Evolutionary conservation across 768 basidiomycete species (phyloP), one percentile per base, ranked within the genome.

Genomic region (Pseudohyphozyma bogoriensis): DNA sequence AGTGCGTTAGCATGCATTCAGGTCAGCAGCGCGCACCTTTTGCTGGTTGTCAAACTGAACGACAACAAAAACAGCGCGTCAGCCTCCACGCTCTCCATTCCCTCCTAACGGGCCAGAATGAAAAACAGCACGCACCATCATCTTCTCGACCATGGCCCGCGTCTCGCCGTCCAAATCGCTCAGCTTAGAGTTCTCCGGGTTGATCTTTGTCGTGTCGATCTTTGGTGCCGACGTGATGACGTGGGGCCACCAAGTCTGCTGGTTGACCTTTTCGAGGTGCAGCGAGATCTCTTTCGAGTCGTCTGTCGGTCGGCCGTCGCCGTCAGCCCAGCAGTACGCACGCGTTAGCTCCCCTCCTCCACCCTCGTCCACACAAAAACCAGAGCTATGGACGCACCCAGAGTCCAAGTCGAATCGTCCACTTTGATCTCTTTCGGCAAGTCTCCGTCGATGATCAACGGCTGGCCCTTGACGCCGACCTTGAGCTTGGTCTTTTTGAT

Each of bases 141-240:
- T 99, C 79, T 99, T 99, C 75, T 99, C 95, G 5, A 99, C 95
- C 87, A 99, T 87, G 3, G 87, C 90, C 66, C 95, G 83, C 1
- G 93, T 97, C 73, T 97, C 93, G 15, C 85, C 86, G 70, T 99
- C 95, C 26, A 99, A 80, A 71, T 99, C 95, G 72, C 90, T 87
- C 55, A 99, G 79, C 72, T 95, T 93, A 72, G 91, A 91, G 73
- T 96, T 92, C 70, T 85, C 83, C 3, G 95, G 95, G 69, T 86
- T 85, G 67, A 99, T 96, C 77, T 95, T 97, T 56, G 80, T 86
- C 13, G 91, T 95, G 71, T 97, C 87, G 78, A 97, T 85, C 78
- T 91, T 96, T 18, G 95, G 90, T 71, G 95, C 90, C 70, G 93
- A 88, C 2, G 85, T 86, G 53, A 97, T 77, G 65, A 97, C 85